These are phyloP conservation scores for Aspergillus bertholletiae DNA, from an alignment of 495 filamentous ascomycete species.

Conservation along the genomic window DNA sequence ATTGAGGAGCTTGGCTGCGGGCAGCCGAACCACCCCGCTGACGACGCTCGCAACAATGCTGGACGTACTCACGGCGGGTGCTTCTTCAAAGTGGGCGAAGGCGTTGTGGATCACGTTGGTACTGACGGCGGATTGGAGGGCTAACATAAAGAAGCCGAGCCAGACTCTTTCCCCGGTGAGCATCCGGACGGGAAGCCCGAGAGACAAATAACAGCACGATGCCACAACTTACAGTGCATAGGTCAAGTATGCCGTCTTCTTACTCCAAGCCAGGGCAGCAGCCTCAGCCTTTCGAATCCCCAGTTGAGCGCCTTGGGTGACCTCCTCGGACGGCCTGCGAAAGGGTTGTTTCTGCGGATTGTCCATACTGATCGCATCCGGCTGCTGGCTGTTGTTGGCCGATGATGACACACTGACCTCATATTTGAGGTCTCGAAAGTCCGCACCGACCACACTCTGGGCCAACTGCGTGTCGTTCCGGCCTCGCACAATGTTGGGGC, in stretches of 20 bases:
- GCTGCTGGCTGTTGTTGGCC: neutral
- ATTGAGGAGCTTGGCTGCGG: constrained; percentile 65
- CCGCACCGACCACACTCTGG: constrained; percentile 2
- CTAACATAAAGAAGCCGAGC: constrained; percentile 41
- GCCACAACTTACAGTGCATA: constrained; percentile 39
- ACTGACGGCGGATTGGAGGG: constrained; percentile 34
- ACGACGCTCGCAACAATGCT: constrained; percentile 46
- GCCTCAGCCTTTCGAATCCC: constrained; percentile 44
- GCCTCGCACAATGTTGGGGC: constrained; percentile 10
- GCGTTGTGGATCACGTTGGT: constrained; percentile 26
- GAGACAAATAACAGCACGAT: neutral
- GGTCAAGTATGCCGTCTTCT: constrained; percentile 28
- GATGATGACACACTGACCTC: neutral
- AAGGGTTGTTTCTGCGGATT: neutral
- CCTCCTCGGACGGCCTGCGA: neutral
- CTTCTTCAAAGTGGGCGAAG: constrained; percentile 27
- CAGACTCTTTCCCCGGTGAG: constrained; percentile 29
- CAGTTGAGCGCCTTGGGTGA: constrained; percentile 28
- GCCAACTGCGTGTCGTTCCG: constrained; percentile 51
- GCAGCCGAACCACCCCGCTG: constrained; percentile 61
- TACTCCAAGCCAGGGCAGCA: constrained; percentile 34
- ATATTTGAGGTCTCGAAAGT: constrained; percentile 3
- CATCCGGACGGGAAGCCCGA: neutral
- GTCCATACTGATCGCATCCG: neutral
- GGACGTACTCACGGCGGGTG: constrained; percentile 33